Base-by-base conservation (phyloP, 768 basidiomycete species). In the Rhodotorula diobovata region DNA sequence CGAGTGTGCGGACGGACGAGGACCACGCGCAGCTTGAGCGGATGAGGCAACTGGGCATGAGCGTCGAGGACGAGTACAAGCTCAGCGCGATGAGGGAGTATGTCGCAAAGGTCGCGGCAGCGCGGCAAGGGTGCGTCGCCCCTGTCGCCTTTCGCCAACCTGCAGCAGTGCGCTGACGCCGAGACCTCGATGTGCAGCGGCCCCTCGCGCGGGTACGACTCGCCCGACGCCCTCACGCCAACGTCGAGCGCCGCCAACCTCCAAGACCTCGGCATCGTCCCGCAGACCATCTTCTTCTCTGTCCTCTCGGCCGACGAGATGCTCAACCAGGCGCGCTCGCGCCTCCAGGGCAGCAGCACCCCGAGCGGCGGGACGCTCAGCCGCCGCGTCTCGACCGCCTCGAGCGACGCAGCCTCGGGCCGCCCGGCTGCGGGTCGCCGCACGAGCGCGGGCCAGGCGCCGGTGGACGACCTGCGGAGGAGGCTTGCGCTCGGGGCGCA, bases 21-120 rank as follows among this genome's bases (percentile, higher is more conserved):
- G 93, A 96, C 68, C 90, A 92, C 68, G 79, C 79, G 0, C 87
- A 95, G 63, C 80, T 93, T 30, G 81, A 83, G 55, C 92, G 90
- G 80, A 80, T 97, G 53, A 90, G 91, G 73, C 89, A 92, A 77
- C 81, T 97, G 25, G 95, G 94, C 4, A 92, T 96, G 89, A 88
- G 86, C 2, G 71, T 84, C 5, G 82, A 83, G 35, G 94, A 95
- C 77, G 93, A 97, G 79, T 85, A 82, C 66, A 97, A 98, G 79
- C 82, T 99, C 32, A 82, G 87, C n/a, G 87, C 90, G 0, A 87
- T 99, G 87, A 84, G 89, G 32, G 93, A 95, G 71, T 93, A 95
- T 78, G 84, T 99, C 51, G 89, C 89, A 76, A 92, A 91, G 76
- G 86, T 97, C 8, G 89, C 89, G 2, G 89, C 94, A 10, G 90